Base-by-base conservation (phyloP, 306 rosid species). In the Cicer yamashitae region DNA sequence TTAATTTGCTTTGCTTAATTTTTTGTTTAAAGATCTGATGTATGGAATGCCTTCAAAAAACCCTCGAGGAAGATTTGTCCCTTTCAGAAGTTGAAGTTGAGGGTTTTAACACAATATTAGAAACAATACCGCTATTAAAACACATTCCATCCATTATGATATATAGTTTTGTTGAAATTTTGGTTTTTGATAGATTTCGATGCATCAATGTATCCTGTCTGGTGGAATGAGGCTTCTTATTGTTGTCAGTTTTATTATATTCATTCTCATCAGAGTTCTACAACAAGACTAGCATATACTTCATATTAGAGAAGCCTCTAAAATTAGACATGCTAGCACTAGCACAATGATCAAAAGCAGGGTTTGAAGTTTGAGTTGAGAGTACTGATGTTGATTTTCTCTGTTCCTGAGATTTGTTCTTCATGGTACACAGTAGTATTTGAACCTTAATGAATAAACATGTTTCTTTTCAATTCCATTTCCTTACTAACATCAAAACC, bases 401-500 rank as follows among this genome's bases (percentile, higher is more conserved):
- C 74, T 9, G n/a, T 64, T 38, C 50, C 22, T 39, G 37, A 59
- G 57, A 22, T 6, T 34, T 65, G 43, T 34, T 34, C 18, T 44
- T 10, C 3, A 1, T 52, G 10, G 57, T 15, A 44, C 3, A 20
- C 45, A 7, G 40, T 15, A 54, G 25, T 3, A 34, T 74, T 37
- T 72, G 52, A 54, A 54, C 43, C 30, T 47, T 25, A 7, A 2
- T 11, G 67, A 7, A 44, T 38, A 74, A 56, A 17, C 15, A 41
- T 51, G 41, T 25, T 25, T 74, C 5, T 60, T 81, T 40, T 58
- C 52, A 65, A 66, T 37, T 67, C 11, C 22, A 58, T 67, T 30
- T 73, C 65, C 54, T 77, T 67, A 20, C 38, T 74, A 78, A 78
- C 39, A 59, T 51, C 74, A 70, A 79, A 73, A 62, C 58, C 59